Conservation (phyloP, 371 early-diverging fungal species). For the Smittium culicis region DNA sequence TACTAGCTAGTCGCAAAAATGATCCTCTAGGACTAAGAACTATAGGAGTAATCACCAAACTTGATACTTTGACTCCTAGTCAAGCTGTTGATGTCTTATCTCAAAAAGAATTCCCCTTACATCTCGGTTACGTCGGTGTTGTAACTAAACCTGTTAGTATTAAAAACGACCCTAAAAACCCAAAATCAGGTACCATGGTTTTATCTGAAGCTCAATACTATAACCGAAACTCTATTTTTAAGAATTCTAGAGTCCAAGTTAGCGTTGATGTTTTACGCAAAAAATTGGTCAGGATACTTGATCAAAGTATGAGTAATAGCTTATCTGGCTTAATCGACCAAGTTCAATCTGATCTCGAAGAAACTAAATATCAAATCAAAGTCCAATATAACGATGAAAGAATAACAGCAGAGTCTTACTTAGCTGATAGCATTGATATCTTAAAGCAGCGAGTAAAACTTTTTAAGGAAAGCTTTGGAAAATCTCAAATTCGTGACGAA, state of each 20-base stretch:
- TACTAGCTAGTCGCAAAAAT: constrained; percentile 77
- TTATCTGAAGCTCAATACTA: constrained; percentile 31
- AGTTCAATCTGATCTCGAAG: constrained; percentile 83
- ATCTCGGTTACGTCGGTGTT: constrained; percentile 96
- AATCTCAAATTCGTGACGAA: constrained; percentile 75
- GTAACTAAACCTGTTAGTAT: constrained; percentile 55
- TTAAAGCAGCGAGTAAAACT: constrained; percentile 85
- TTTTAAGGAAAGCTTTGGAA: constrained; percentile 76
- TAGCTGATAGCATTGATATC: constrained; percentile 81
- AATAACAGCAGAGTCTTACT: constrained; percentile 88
- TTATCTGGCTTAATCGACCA: constrained; percentile 66
- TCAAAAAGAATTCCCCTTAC: constrained; percentile 83
- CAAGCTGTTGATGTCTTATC: constrained; percentile 66
- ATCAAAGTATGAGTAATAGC: constrained; percentile 78
- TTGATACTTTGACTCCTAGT: constrained; percentile 90
- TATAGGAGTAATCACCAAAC: constrained; percentile 97
- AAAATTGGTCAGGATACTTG: constrained; percentile 74
- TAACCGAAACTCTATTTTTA: constrained; percentile 23
- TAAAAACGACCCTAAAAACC: background rate
- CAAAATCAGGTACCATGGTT: constrained; percentile 7
- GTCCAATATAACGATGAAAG: constrained; percentile 92
- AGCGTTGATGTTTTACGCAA: constrained; percentile 69
- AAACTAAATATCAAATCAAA: constrained; percentile 91
- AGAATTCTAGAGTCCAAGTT: constrained; percentile 45
- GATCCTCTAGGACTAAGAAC: constrained; percentile 93